Percentiles rank a stretch among this genome's conserved stretches.
These are phyloP conservation scores for Elsinoe arachidis DNA, from an alignment of 2,329 filamentous ascomycete genomes.

Conservation along the genomic window DNA sequence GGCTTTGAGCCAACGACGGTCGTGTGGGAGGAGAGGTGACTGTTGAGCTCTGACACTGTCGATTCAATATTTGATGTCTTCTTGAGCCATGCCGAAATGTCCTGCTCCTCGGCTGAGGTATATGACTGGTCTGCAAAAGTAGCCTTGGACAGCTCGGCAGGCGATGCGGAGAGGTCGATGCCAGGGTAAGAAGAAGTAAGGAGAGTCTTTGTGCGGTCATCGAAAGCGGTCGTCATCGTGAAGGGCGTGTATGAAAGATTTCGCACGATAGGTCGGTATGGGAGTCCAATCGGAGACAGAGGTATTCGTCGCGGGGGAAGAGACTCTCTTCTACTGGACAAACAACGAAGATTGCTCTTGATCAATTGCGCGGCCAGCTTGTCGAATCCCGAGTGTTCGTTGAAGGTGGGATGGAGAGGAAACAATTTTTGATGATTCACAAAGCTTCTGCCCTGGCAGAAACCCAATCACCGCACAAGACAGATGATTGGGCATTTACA, in stretches of 20 bases:
- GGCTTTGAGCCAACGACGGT: conserved; percentile 86
- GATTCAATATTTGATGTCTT: conserved; percentile 59
- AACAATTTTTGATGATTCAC: conserved; percentile 12
- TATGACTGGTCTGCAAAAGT: conserved; percentile 39
- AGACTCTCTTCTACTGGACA: not conserved
- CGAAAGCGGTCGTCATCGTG: conserved; percentile 4
- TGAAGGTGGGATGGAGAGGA: conserved; percentile 6
- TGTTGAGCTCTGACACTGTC: conserved; percentile 70
- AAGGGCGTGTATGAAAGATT: not conserved
- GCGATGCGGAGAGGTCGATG: not conserved
- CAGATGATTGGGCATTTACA: too few relatives aligned
- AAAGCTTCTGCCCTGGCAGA: not conserved
- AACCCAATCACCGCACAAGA: too few relatives aligned
- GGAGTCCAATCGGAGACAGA: not conserved
- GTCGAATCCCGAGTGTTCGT: not conserved
- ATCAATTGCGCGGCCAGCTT: not conserved
- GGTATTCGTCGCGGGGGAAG: not conserved
- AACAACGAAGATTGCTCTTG: not conserved
- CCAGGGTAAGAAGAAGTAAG: conserved; percentile 7
- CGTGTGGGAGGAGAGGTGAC: conserved; percentile 77
- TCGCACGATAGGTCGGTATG: not conserved
- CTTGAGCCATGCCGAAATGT: conserved; percentile 83
- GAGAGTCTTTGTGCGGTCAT: not conserved
- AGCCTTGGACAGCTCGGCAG: not conserved
- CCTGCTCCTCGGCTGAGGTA: conserved; percentile 68